Evolutionary conservation across 345 rosid genomes (phyloP), one percentile per base, ranked within the genome.

Genomic region (Balakata baccata): DNA sequence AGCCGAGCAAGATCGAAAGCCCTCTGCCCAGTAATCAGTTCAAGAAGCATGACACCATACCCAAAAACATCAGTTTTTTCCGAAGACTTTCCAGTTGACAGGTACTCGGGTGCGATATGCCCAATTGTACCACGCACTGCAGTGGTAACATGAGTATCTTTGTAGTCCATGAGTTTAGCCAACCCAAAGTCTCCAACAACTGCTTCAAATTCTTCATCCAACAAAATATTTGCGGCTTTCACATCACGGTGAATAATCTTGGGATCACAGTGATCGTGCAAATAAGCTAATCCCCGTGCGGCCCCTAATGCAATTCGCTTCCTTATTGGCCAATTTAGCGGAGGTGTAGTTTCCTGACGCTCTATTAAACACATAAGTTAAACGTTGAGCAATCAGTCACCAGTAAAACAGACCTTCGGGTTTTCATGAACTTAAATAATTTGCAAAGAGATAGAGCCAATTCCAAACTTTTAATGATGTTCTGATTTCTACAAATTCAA

Each of bases 61-160:
- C 97, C 98, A 73, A 94, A 94, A 66, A 94, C 98, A 82, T 94
- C 98, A n/a, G 94, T 94, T 84, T 90, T 94, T 86, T 94, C 98
- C 0, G 94, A 85, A 11, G 98, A 90, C 84, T 88, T 87, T 67
- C 97, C 98, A 6, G 96, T 89, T 11, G 97, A 90, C 54, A 94
- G 92, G 83, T 94, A 94, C 78, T 94, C 98, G 0, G 98, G 98
- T 5, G 98, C 94, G 81, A 94, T 89, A 75, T 94, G 98, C 39
- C 98, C 98, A 18, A 94, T 92, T n/a, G 98, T 92, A 61, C 98
- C 98, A 20, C 97, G 96, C 29, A 94, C 98, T 50, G 93, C 98
- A 65, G 98, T 94, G 22, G 97, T 94, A 57, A 92, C 97, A 76
- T 94, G 95, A 5, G 97, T 89, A 68, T 92, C 97, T 64, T 92